Evolutionary conservation across 2,329 filamentous ascomycete species (phyloP), one percentile per base, ranked within the genome.

Genomic region (Colletotrichum caudatum): DNA sequence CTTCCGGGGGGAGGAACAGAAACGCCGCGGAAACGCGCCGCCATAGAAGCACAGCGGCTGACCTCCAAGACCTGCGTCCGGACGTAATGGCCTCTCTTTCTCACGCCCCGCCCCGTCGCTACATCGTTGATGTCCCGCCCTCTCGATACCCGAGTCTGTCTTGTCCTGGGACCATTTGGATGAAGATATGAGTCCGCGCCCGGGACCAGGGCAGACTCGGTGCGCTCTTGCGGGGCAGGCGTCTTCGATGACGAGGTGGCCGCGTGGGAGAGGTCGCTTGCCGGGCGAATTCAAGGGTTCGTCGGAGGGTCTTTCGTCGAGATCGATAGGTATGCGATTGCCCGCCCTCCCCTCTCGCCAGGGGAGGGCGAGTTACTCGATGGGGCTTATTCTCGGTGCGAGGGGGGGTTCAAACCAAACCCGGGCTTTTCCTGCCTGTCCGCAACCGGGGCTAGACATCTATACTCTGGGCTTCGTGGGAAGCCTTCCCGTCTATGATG

Each of bases 361-460:
- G 75, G 79, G 80, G 82, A 82, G 84, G 88, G 93, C 46, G 60
- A 26, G 60, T 97, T 97, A 98, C 95, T 97, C 95, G 94, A 98
- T 97, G 95, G 95, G 95, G 95, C 95, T 98, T 94, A 98, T 97
- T 98, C 94, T 98, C 93, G 95, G 94, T 89, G 93, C 95, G 94
- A 97, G 94, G 93, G 92, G 92, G 93, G 84, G 83, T 81, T 83
- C 79, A 78, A 80, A 69, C 48, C 88, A 78, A 79, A 77, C 46
- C 23, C 8, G 8, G 74, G 14, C 12, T 2, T n/a, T 51, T 33
- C 18, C 12, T 51, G 58, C 41, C 59, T 59, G 37, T 65, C 62
- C 64, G 23, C 33, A 48, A 41, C 9, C n/a, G 62, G 62, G 64
- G 50, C 75, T 74, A 71, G 66, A 71, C 70, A 56, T 75, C 69